phyloP scores from a whole-genome alignment of 176 grass and related monocot species.

The Oryza punctata region DNA sequence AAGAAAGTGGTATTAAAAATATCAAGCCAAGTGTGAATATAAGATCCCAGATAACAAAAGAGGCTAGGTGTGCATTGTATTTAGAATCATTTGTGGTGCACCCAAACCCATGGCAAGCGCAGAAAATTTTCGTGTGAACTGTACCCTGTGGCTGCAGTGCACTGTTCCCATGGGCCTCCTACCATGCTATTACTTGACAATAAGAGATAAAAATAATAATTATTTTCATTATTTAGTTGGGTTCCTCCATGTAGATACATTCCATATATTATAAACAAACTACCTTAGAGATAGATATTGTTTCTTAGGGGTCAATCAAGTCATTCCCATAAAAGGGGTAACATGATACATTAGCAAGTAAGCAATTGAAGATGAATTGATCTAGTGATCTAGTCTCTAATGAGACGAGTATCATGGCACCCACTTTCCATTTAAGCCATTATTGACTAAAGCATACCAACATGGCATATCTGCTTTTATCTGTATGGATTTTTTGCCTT shows the following conservation, averaged over 20 bases:
- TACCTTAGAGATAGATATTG: neutral
- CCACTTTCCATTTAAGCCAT: conserved; percentile 10
- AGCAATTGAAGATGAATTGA: neutral
- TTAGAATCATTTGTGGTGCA: neutral
- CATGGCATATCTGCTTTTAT: neutral
- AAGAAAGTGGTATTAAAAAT: neutral
- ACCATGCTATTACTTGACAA: neutral
- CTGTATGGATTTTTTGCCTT: conserved; percentile 1
- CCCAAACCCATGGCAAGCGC: neutral
- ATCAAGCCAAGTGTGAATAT: too few relatives aligned
- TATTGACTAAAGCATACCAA: neutral
- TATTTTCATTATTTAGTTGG: neutral
- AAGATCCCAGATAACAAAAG: neutral
- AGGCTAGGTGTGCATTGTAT: conserved; percentile 15
- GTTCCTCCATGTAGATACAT: neutral
- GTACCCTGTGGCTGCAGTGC: neutral
- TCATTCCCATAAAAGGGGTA: neutral
- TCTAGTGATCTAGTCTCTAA: neutral
- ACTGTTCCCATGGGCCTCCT: neutral
- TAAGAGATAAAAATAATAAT: neutral
- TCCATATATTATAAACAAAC: neutral
- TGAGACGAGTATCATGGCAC: neutral
- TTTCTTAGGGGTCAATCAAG: neutral
- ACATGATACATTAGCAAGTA: neutral
- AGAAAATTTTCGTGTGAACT: neutral